Conservation (phyloP, 2,329 filamentous ascomycete species). For the Colletotrichum siamense region DNA sequence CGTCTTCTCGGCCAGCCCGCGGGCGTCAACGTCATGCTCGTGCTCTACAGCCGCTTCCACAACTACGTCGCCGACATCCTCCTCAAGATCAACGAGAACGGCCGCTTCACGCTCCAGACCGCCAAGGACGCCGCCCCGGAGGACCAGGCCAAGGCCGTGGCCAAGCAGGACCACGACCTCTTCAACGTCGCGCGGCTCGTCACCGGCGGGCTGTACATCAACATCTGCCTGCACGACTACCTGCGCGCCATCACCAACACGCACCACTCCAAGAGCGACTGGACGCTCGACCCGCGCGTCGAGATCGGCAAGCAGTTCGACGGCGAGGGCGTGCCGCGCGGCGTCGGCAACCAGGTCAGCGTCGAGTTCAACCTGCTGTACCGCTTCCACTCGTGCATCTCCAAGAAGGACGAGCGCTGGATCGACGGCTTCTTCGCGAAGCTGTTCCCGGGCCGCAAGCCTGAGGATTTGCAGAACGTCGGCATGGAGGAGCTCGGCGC, state of each 20-base stretch:
- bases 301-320: constrained; percentile 56
- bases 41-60: constrained; percentile 87
- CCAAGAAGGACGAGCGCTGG: constrained; percentile 66
- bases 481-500: constrained; percentile 40
- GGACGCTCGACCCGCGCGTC: constrained; percentile 69
- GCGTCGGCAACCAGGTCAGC: constrained; percentile 70
- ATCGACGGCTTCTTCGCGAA: constrained; percentile 59
- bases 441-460: constrained; percentile 39
- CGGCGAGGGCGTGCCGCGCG: constrained; percentile 54
- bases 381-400: constrained; percentile 68
- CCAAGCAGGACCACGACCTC: constrained; percentile 76
- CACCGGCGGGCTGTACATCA: constrained; percentile 77
- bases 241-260: constrained; percentile 65
- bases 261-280: constrained; percentile 62
- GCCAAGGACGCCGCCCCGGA: constrained; percentile 32
- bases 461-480: constrained; percentile 36
- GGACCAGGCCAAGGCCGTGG: constrained; percentile 59
- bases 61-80: constrained; percentile 84
- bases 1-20: constrained; percentile 75
- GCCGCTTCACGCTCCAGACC: constrained; percentile 73
- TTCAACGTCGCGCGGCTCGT: constrained; percentile 80
- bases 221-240: constrained; percentile 72
- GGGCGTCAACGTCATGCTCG: constrained; percentile 67
- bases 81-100: constrained; percentile 82
- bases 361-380: constrained; percentile 74